These are phyloP conservation scores for Aspergillus asperescens DNA, from an alignment of 495 filamentous ascomycete genomes.

Conservation along the genomic window DNA sequence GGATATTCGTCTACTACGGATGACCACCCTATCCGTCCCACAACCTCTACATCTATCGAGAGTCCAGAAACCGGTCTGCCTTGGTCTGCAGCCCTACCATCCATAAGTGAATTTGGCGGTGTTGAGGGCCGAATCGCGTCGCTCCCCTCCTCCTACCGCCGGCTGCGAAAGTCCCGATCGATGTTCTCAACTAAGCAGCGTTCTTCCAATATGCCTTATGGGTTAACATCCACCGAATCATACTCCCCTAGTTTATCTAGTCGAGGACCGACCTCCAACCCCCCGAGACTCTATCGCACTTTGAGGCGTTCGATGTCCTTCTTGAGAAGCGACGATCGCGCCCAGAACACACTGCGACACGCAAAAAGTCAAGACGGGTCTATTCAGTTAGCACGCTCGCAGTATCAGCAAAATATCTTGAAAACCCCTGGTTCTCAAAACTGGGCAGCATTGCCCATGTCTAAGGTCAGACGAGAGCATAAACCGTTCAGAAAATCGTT, in stretches of 20 bases:
- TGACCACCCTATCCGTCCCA: background rate
- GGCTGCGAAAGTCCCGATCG: slow-evolving; percentile 66
- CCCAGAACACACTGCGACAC: slow-evolving; percentile 23
- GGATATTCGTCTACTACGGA: background rate
- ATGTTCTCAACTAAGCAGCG: slow-evolving; percentile 56
- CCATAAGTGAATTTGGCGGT: slow-evolving; percentile 34
- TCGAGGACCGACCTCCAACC: slow-evolving; percentile 1
- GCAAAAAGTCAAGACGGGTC: slow-evolving; percentile 42
- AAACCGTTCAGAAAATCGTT: slow-evolving; percentile 58
- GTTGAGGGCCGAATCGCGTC: slow-evolving; percentile 59
- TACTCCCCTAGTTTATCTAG: slow-evolving; percentile 6
- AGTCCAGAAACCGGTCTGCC: slow-evolving; percentile 7
- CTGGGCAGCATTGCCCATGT: slow-evolving; percentile 45
- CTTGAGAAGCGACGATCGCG: slow-evolving; percentile 37
- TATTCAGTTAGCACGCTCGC: slow-evolving; percentile 43
- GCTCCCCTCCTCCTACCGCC: slow-evolving; percentile 68
- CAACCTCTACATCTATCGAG: background rate
- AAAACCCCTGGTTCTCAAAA: slow-evolving; percentile 33
- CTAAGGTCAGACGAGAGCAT: slow-evolving; percentile 41
- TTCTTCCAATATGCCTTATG: slow-evolving; percentile 26
- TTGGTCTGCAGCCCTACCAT: slow-evolving; percentile 26
- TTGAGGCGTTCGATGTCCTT: slow-evolving; percentile 61
- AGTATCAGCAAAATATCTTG: slow-evolving; percentile 38
- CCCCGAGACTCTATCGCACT: slow-evolving; percentile 24
- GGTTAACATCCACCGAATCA: slow-evolving; percentile 15